Conservation (phyloP, 305 asterid genomes). For the Fraxinus platypoda region DNA sequence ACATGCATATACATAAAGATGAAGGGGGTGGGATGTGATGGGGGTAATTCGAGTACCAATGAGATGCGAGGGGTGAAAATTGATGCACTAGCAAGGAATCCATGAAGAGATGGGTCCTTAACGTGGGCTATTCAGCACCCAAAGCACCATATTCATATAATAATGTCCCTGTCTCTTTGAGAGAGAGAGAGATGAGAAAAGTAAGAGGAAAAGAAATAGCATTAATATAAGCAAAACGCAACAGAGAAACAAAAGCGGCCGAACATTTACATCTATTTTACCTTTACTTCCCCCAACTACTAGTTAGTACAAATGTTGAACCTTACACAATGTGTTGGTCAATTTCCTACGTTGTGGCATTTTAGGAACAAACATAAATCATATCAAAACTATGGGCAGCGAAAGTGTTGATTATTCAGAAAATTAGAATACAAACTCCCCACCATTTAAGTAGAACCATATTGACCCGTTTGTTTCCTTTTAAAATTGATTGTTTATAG, state of each 20-base stretch:
- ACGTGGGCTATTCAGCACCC: conserved; percentile 36
- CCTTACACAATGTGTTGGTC: not conserved
- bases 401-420: not conserved
- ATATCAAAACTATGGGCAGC: not conserved
- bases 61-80: conserved; percentile 19
- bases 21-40: not conserved
- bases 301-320: not conserved
- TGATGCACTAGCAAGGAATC: conserved; percentile 26
- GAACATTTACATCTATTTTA: conserved; percentile 27
- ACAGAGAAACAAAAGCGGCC: conserved; percentile 34
- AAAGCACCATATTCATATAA: conserved; percentile 22
- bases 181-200: conserved; percentile 25
- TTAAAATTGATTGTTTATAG: not conserved
- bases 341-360: not conserved
- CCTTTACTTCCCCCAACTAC: conserved; percentile 23
- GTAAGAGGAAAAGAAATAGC: conserved; percentile 12
- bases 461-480: not conserved
- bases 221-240: not conserved
- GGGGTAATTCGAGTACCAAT: conserved; percentile 28
- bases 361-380: not conserved
- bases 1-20: conserved; percentile 5
- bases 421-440: not conserved
- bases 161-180: not conserved
- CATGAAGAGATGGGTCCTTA: conserved; percentile 42
- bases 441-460: not conserved